Evolutionary conservation across 2,329 filamentous ascomycete species (phyloP), one percentile per base, ranked within the genome.

Genomic region (Alternaria sp.): DNA sequence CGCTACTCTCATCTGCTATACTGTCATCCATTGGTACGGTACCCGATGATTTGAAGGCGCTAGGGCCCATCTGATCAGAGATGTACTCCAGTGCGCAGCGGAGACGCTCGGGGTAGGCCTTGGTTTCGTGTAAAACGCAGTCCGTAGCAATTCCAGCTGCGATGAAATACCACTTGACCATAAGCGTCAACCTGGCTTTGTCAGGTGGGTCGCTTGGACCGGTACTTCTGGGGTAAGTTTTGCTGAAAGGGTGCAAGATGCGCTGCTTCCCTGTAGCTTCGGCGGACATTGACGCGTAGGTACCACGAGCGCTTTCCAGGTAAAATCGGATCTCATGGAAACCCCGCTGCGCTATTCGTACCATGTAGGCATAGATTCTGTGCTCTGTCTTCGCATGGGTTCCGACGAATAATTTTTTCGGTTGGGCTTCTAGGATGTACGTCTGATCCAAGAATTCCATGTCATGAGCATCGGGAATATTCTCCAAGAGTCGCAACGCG

Each of bases 231-330:
- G 62, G 58, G 15, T 47, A 65, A 12, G 55, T 61, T 12, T 67
- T 69, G 46, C 61, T 63, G 46, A 69, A 69, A 17, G 66, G 66
- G 21, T 69, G 66, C 11, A 62, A 19, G 12, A 69, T 28, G 28
- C 62, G 51, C 30, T 67, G 59, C 17, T 49, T 60, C 23, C 51
- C 54, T 8, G 61, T 43, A 17, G 23, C 32, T 36, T 65, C 59
- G 6, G 54, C 15, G 25, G 54, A 26, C 10, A 65, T 50, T 9
- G 28, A 32, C 9, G 26, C 46, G 4, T 23, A 57, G 45, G 25
- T 9, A 23, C 30, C 49, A 17, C 32, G 26, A 12, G 23, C 15
- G 23, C 52, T 44, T 25, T 59, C 32, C 17, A 59, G 54, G 49
- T 60, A 65, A 21, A 65, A 60, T 49, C 60, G 55, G 21, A 62